phyloP scores from a whole-genome alignment of 257 asterid species.

The Nicotiana obtusifolia region DNA sequence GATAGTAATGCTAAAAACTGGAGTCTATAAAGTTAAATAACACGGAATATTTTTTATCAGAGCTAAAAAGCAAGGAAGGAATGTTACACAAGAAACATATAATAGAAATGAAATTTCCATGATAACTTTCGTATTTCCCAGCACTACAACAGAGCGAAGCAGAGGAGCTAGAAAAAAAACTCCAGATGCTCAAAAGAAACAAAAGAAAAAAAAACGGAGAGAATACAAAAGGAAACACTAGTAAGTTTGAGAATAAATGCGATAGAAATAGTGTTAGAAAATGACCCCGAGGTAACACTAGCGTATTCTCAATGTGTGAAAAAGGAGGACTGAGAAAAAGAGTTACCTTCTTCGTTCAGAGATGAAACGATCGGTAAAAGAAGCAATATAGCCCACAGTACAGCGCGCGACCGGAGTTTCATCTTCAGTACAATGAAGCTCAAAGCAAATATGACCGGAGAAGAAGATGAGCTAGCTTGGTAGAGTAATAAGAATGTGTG shows the following conservation, averaged over 20 bases:
- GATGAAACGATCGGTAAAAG: conserved; percentile 37
- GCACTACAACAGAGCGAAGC: background rate
- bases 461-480: background rate
- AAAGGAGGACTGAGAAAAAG: background rate
- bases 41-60: background rate
- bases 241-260: no score
- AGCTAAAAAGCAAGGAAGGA: no score
- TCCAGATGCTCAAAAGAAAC: background rate
- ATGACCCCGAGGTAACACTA: background rate
- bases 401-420: background rate
- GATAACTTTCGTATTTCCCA: background rate
- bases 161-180: background rate
- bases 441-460: background rate
- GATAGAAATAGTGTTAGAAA: background rate
- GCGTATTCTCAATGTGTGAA: background rate
- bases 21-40: background rate
- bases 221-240: background rate
- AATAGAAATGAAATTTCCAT: background rate
- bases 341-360: conserved; percentile 51
- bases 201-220: background rate
- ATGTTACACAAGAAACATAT: background rate
- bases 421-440: background rate
- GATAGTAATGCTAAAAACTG: background rate
- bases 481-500: conserved; percentile 25
- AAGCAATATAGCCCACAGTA: background rate